Evolutionary conservation across 2,329 filamentous ascomycete species (phyloP), one percentile per base, ranked within the genome.

Genomic region (Decorospora gaudefroyi): DNA sequence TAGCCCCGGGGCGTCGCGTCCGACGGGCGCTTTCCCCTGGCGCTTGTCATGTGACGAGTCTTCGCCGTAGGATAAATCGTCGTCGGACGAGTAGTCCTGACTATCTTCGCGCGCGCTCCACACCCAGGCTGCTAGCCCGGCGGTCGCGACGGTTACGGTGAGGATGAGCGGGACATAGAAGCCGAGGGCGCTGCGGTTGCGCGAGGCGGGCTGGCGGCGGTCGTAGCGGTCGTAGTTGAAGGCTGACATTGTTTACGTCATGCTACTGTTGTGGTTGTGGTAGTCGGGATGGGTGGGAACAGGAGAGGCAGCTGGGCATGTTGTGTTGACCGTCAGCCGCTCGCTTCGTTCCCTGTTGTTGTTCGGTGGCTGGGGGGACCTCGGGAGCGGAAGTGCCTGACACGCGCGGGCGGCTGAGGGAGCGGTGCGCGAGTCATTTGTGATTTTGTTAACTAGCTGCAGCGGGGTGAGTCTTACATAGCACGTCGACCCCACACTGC

Each of bases 101-200:
- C 85, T 81, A 55, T 88, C 85, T 63, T 80, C 83, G 62, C 89
- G 86, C 74, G 95, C 90, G 69, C 87, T 95, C 90, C 90, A 96
- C 49, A 91, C 83, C 92, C 92, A 97, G 44, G 90, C 90, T 38
- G 86, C 91, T 33, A 95, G 74, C 22, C 91, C 90, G 42, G 88
- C 85, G 15, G 91, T 90, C 49, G 92, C 92, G 58, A 95, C 83
- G 32, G 90, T 91, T 46, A 95, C 84, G 35, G 91, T 96, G 54
- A 96, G 73, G 55, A 85, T 86, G 43, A 97, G 79, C 51, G 92
- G 92, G 48, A 96, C 82, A 89, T 91, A 96, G 74, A 95, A 92
- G 64, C 85, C 82, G 74, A 88, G 82, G 57, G 83, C 70, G 71
- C 62, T 72, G 77, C 73, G 81, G 68, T 68, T 71, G 78, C 75